Percentiles rank a stretch among this genome's conserved stretches.
Conservation (phyloP, 495 filamentous ascomycete species). For the Wilcoxina mikolae region DNA sequence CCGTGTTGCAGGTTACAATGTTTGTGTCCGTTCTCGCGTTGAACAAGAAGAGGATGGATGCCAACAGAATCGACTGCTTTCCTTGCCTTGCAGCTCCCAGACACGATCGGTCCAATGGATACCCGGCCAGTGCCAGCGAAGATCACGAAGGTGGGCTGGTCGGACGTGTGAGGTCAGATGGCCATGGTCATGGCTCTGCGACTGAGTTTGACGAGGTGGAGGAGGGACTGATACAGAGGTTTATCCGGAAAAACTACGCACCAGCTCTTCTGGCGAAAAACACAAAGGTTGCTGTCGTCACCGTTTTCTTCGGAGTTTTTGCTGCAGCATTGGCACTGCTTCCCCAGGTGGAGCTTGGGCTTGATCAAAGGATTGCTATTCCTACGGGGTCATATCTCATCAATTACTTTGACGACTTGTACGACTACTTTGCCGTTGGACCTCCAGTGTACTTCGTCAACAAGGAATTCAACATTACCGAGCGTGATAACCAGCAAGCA, state of each 20-base stretch:
- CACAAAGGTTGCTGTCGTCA: constrained; percentile 57
- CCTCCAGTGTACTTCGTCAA: constrained; percentile 96
- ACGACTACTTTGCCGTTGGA: constrained; percentile 77
- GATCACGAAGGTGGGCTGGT: neutral
- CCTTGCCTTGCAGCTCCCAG: constrained; percentile 52
- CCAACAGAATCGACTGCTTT: constrained; percentile 78
- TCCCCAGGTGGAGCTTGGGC: constrained; percentile 66
- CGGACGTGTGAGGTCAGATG: neutral
- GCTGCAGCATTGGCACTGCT: constrained; percentile 69
- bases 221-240: constrained; percentile 63
- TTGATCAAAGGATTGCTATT: constrained; percentile 89
- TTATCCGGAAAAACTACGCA: constrained; percentile 80
- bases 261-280: constrained; percentile 63
- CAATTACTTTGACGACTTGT: constrained; percentile 85
- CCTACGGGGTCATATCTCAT: constrained; percentile 88
- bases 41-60: constrained; percentile 78
- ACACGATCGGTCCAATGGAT: constrained; percentile 9
- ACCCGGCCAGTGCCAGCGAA: constrained; percentile 6
- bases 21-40: constrained; percentile 82
- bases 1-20: constrained; percentile 85
- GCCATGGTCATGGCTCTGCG: constrained; percentile 30
- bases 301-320: constrained; percentile 76
- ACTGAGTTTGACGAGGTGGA: constrained; percentile 46
- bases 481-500: constrained; percentile 58
- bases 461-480: constrained; percentile 58